Percentiles rank a stretch among this genome's conserved stretches.
Evolutionary conservation across 495 filamentous ascomycete species (phyloP).

Genomic region (Penicillium chermesinum): DNA sequence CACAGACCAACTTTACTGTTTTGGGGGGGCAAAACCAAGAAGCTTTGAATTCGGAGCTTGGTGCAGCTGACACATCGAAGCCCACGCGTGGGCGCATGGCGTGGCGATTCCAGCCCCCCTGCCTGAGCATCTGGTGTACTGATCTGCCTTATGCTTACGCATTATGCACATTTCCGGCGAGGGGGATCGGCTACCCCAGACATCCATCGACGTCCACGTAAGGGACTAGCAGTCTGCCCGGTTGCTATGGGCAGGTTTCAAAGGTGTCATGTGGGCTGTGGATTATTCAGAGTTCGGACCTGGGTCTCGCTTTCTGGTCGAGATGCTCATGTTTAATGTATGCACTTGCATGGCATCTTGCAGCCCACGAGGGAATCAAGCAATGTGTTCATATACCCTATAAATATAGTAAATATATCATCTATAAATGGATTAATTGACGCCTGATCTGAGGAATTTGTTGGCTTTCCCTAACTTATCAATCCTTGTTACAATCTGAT

Average conservation of each 20-base stretch:
- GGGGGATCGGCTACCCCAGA: constrained; percentile 3
- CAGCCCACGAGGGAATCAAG: not conserved
- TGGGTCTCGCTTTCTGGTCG: not conserved
- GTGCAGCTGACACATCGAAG: not conserved
- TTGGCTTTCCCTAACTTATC: too few species aligned
- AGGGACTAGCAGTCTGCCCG: constrained; percentile 13
- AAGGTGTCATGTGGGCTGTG: constrained; percentile 12
- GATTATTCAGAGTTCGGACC: not conserved
- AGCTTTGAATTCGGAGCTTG: not conserved
- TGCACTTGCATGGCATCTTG: not conserved
- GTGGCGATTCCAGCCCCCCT: not conserved
- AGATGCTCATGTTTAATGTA: not conserved
- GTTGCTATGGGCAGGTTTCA: constrained; percentile 10
- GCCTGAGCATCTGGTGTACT: not conserved
- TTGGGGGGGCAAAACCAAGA: not conserved
- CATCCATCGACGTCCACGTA: constrained; percentile 10
- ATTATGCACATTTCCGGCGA: constrained; percentile 1
- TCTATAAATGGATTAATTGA: too few species aligned
- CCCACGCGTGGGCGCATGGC: not conserved
- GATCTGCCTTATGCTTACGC: not conserved
- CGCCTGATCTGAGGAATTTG: too few species aligned
- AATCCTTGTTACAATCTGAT: too few species aligned
- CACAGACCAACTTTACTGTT: too few species aligned
- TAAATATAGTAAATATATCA: too few species aligned
- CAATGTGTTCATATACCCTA: too few species aligned